Evolutionary conservation across 108 stramenopile genomes (phyloP).

Genomic region (Skeletonema tropicum): DNA sequence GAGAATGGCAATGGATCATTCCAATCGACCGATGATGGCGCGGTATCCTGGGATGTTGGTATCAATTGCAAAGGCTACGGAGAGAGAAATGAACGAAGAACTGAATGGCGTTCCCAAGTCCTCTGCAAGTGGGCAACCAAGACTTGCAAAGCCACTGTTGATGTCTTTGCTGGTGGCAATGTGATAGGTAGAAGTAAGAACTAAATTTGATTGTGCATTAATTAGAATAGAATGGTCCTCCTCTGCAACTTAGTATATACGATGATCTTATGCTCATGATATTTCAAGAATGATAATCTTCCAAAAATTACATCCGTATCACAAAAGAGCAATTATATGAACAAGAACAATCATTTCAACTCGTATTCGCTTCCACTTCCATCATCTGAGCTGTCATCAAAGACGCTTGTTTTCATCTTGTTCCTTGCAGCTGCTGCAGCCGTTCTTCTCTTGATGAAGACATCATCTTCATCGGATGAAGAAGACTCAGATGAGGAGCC

Average conservation of each 20-base stretch:
- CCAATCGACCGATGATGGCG: conserved; percentile 82
- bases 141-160: conserved; percentile 78
- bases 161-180: conserved; percentile 86
- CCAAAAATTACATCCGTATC: background rate
- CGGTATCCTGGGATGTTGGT: conserved; percentile 71
- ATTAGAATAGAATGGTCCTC: too few relatives aligned
- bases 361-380: conserved; percentile 33
- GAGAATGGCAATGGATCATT: conserved; percentile 79
- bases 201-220: background rate
- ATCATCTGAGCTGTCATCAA: conserved; percentile 25
- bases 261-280: background rate
- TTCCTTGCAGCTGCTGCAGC: conserved; percentile 1
- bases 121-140: conserved; percentile 46
- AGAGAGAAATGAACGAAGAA: conserved; percentile 76
- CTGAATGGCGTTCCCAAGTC: conserved; percentile 10
- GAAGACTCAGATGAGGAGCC: conserved; percentile 50
- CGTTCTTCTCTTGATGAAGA: conserved; percentile 6
- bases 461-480: conserved; percentile 25
- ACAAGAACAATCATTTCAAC: conserved; percentile 24
- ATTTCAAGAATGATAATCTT: background rate
- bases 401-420: conserved; percentile 12
- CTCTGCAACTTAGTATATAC: background rate
- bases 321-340: background rate
- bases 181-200: conserved; percentile 33
- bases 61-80: conserved; percentile 75